phyloP scores from a whole-genome alignment of 805 yeast genomes.

The Cyberlindnera suaveolens region DNA sequence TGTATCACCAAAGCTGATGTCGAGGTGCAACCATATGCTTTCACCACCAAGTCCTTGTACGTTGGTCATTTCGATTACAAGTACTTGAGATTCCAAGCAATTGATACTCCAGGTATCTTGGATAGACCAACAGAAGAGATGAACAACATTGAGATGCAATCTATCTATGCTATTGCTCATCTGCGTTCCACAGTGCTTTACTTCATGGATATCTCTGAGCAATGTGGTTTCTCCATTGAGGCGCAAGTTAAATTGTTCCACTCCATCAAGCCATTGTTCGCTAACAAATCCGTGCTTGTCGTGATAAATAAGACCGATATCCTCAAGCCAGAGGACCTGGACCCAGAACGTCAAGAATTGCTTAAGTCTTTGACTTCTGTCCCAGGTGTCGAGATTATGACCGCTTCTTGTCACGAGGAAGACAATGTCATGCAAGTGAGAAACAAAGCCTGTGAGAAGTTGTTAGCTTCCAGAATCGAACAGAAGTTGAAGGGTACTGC shows the following conservation, averaged over 20 bases:
- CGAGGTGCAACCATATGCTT: constrained; percentile 98
- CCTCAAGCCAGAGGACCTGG: constrained; percentile 77
- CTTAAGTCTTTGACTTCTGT: constrained; percentile 56
- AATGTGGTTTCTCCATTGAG: constrained; percentile 96
- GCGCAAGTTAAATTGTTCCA: constrained; percentile 97
- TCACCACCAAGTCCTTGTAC: constrained; percentile 94
- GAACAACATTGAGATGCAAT: constrained; percentile 99
- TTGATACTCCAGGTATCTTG: constrained; percentile 97
- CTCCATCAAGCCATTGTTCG: constrained; percentile 93
- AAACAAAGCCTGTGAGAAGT: constrained; percentile 95
- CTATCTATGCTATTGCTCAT: constrained; percentile 97
- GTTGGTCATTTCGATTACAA: constrained; percentile 99
- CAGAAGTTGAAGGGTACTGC: constrained; percentile 92
- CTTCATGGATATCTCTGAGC: constrained; percentile 98
- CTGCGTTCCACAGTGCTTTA: constrained; percentile 92
- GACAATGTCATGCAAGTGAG: constrained; percentile 94
- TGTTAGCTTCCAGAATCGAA: constrained; percentile 91
- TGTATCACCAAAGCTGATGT: constrained; percentile 97
- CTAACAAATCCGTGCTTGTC: constrained; percentile 92
- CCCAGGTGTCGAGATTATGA: constrained; percentile 87
- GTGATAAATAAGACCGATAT: constrained; percentile 95
- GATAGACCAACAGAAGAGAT: constrained; percentile 99
- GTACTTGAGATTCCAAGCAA: constrained; percentile 96
- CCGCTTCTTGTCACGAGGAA: constrained; percentile 88
- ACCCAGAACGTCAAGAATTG: constrained; percentile 64